Conservation (phyloP, 495 filamentous ascomycete genomes). For the Bacidia gigantensis region DNA sequence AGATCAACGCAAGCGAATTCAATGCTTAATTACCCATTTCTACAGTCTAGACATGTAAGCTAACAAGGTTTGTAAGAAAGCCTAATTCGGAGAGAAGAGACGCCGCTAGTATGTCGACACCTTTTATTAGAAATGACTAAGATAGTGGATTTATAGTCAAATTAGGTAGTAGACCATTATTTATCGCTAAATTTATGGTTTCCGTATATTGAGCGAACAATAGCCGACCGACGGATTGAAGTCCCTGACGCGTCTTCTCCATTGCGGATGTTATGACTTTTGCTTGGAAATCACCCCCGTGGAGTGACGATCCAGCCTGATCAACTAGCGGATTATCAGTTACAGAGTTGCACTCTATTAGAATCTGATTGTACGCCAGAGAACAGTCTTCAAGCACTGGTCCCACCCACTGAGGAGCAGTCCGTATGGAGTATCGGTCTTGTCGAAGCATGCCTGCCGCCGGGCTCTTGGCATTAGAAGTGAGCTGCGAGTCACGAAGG, state of each 20-base stretch:
- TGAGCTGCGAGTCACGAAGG: constrained; percentile 28
- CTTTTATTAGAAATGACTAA: constrained; percentile 41
- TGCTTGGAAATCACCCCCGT: constrained; percentile 53
- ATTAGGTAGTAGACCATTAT: constrained; percentile 44
- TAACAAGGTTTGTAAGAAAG: constrained; percentile 42
- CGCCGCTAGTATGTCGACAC: constrained; percentile 47
- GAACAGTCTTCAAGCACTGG: constrained; percentile 46
- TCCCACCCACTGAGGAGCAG: constrained; percentile 49
- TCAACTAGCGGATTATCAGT: constrained; percentile 52
- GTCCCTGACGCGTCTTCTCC: constrained; percentile 39
- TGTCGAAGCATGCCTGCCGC: constrained; percentile 30
- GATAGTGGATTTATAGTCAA: constrained; percentile 41
- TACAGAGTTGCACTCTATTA: constrained; percentile 44
- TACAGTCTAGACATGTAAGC: constrained; percentile 39
- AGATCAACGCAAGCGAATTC: constrained; percentile 46
- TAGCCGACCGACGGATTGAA: constrained; percentile 44
- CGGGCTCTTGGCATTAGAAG: constrained; percentile 14
- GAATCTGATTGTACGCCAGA: constrained; percentile 38
- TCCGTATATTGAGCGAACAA: constrained; percentile 44
- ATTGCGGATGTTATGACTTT: constrained; percentile 42
- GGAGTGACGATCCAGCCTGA: constrained; percentile 19
- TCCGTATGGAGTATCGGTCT: constrained; percentile 48
- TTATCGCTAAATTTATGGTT: constrained; percentile 39
- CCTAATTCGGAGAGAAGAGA: constrained; percentile 44
- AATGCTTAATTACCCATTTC: constrained; percentile 48